phyloP scores from a whole-genome alignment of 805 yeast genomes.

The Debaryomyces prosopidis region DNA sequence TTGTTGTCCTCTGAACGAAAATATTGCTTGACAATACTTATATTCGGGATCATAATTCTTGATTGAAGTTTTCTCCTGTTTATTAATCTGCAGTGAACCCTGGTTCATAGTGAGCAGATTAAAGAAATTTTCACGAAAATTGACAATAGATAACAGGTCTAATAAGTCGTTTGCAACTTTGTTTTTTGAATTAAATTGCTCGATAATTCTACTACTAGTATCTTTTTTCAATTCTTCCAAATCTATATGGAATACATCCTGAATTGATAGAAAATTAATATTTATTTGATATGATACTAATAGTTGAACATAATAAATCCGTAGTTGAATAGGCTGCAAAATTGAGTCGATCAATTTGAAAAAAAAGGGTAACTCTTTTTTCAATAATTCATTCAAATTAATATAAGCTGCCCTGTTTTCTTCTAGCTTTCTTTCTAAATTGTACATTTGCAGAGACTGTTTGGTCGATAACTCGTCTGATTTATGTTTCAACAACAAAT shows the following conservation, averaged over 20 bases:
- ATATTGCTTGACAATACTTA: slow-evolving; percentile 39
- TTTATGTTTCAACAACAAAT: slow-evolving; percentile 31
- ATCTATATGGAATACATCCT: slow-evolving; percentile 12
- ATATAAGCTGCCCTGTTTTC: slow-evolving; percentile 29
- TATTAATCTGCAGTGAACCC: not conserved
- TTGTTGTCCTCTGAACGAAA: slow-evolving; percentile 34
- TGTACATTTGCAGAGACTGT: slow-evolving; percentile 25
- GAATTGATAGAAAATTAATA: slow-evolving; percentile 18
- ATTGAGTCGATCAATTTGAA: slow-evolving; percentile 31
- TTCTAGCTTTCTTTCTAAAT: slow-evolving; percentile 26
- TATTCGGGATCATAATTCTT: slow-evolving; percentile 1
- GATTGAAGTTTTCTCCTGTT: not conserved
- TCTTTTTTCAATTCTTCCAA: slow-evolving; percentile 2
- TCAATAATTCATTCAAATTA: slow-evolving; percentile 36
- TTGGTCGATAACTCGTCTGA: slow-evolving; percentile 33
- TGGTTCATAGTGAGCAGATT: slow-evolving; percentile 8
- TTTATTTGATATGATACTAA: slow-evolving; percentile 30
- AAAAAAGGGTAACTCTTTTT: slow-evolving; percentile 48
- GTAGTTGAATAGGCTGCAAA: slow-evolving; percentile 29
- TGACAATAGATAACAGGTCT: slow-evolving; percentile 20
- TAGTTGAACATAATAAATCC: slow-evolving; percentile 40
- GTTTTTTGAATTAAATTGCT: slow-evolving; percentile 7
- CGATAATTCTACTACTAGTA: slow-evolving; percentile 5
- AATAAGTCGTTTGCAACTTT: slow-evolving; percentile 10
- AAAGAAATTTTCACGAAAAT: slow-evolving; percentile 21